Evolutionary conservation across 768 basidiomycete species (phyloP).

Genomic region (Boletus tomentosulus): DNA sequence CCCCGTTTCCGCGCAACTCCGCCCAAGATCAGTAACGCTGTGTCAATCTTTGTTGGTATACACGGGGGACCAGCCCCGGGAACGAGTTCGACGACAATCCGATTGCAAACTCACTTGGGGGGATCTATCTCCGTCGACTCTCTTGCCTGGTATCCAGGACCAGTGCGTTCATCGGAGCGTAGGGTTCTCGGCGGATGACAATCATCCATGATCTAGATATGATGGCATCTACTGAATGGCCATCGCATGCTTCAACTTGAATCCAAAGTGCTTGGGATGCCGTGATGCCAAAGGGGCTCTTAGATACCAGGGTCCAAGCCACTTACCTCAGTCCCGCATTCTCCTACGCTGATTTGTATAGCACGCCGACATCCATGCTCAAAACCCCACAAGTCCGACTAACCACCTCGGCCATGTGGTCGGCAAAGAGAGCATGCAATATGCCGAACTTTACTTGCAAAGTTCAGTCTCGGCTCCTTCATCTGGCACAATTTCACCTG

Average conservation of each 20-base stretch:
- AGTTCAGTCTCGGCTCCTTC: background rate
- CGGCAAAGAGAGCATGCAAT: background rate
- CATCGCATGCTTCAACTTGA: background rate
- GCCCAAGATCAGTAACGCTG: background rate
- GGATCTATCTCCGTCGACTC: background rate
- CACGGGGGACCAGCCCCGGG: background rate
- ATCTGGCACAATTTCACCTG: background rate
- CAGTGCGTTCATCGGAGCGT: background rate
- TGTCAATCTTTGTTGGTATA: background rate
- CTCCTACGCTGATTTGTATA: background rate
- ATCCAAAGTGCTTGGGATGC: background rate
- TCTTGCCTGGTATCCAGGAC: background rate
- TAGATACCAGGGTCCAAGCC: constrained; percentile 9
- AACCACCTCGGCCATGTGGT: background rate
- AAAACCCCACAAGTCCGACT: background rate
- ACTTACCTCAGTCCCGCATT: constrained; percentile 6
- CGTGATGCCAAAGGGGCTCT: background rate
- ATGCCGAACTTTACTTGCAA: background rate
- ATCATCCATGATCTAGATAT: background rate
- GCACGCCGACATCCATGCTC: background rate
- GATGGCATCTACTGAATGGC: background rate
- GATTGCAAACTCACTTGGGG: background rate
- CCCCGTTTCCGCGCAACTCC: background rate
- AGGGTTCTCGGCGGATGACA: constrained; percentile 1
- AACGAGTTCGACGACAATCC: background rate